These are phyloP conservation scores for Pleurotus salmoneostramineus DNA, from an alignment of 768 basidiomycete genomes.

Conservation along the genomic window DNA sequence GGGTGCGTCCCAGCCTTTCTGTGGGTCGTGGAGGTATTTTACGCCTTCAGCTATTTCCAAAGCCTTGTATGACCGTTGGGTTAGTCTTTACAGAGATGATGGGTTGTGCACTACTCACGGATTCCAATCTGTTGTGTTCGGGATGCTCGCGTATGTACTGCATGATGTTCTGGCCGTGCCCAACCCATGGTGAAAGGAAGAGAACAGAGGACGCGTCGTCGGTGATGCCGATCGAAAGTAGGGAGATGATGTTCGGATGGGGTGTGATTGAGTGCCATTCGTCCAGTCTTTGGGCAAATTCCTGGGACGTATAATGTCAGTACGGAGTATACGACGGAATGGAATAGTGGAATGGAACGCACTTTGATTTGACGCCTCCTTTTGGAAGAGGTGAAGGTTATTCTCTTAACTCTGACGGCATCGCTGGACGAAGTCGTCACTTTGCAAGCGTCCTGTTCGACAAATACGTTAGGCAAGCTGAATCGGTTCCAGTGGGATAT, in stretches of 20 bases:
- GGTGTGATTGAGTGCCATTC: slow-evolving; percentile 4
- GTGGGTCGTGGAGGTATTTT: neutral
- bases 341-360: neutral
- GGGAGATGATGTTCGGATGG: neutral
- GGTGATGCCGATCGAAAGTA: neutral
- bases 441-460: neutral
- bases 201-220: neutral
- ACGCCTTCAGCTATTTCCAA: neutral
- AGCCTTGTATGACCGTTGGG: neutral
- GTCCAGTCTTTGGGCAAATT: slow-evolving; percentile 2
- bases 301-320: neutral
- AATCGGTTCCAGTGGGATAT: neutral
- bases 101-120: neutral
- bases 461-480: neutral
- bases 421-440: neutral
- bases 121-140: neutral
- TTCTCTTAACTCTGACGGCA: neutral
- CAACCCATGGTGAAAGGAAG: slow-evolving; percentile 3
- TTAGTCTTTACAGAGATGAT: neutral
- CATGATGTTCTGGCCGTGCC: neutral
- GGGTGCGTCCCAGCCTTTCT: slow-evolving; percentile 2
- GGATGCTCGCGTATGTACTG: slow-evolving; percentile 1
- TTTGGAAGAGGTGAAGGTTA: neutral
- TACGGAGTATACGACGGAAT: no score
- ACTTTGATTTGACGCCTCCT: slow-evolving; percentile 1